A percentile compares a stretch with the other conserved stretches of the same genome.
phyloP scores from a whole-genome alignment of 1,284 basidiomycete genomes.

The Austropuccinia psidii region DNA sequence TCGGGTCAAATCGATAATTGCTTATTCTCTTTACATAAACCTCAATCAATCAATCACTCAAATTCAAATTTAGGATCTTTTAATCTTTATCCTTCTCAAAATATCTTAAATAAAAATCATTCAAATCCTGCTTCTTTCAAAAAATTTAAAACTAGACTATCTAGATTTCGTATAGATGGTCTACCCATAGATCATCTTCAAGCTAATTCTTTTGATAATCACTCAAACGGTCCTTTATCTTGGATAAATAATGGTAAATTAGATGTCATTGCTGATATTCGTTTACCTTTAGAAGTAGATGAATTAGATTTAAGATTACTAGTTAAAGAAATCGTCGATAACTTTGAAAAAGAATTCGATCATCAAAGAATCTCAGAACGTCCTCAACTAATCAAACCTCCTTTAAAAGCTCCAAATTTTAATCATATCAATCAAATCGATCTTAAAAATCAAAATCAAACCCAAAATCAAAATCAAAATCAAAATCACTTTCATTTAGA shows the following conservation, averaged over 20 bases:
- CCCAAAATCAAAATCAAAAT: constrained; percentile 37
- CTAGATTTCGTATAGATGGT: constrained; percentile 91
- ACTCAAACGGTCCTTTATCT: constrained; percentile 77
- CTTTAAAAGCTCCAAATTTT: constrained; percentile 1
- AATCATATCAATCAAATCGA: constrained; percentile 45
- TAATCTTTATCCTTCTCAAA: not conserved
- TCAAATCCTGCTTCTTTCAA: constrained; percentile 9
- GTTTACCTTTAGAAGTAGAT: constrained; percentile 76
- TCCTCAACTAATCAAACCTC: constrained; percentile 32
- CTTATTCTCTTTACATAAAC: constrained; percentile 89
- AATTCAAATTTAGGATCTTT: constrained; percentile 55
- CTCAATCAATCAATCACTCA: constrained; percentile 70
- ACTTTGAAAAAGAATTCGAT: constrained; percentile 52
- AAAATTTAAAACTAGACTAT: constrained; percentile 52
- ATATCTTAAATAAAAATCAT: not conserved
- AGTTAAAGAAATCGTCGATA: constrained; percentile 81
- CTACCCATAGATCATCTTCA: constrained; percentile 95
- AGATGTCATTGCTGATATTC: constrained; percentile 94
- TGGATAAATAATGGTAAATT: constrained; percentile 97
- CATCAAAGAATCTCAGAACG: constrained; percentile 38
- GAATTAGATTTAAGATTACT: constrained; percentile 69
- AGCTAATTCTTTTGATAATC: constrained; percentile 56
- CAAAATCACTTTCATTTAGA: constrained; percentile 31
- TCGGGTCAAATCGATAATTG: constrained; percentile 98
- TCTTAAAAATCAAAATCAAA: constrained; percentile 35